A percentile compares a stretch with the other conserved stretches of the same genome.
phyloP scores from a whole-genome alignment of 2,329 filamentous ascomycete genomes.

The Trichoderma sp. region DNA sequence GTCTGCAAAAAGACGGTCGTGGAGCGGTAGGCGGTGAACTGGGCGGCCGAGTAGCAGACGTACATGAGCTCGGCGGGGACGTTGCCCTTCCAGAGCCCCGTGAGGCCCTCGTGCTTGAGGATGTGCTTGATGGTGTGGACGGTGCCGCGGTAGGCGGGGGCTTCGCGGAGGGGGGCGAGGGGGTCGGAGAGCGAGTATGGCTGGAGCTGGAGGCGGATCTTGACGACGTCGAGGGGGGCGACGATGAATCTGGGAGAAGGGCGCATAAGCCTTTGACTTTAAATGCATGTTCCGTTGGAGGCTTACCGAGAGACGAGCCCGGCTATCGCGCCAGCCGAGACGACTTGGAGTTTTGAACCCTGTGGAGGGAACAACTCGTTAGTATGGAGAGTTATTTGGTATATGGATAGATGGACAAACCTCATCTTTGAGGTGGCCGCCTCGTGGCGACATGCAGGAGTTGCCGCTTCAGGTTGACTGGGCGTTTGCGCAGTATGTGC shows the following conservation, averaged over 20 bases:
- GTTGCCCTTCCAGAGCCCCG: conserved; percentile 95
- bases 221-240: conserved; percentile 94
- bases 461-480: conserved; percentile 10
- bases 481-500: background rate
- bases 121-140: conserved; percentile 76
- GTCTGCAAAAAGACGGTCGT: conserved; percentile 67
- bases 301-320: conserved; percentile 82
- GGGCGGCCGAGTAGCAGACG: conserved; percentile 82
- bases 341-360: conserved; percentile 59
- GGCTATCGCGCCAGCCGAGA: conserved; percentile 62
- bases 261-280: background rate
- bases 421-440: conserved; percentile 60
- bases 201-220: conserved; percentile 95
- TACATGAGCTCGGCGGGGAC: conserved; percentile 94
- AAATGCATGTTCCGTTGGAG: background rate
- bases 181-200: conserved; percentile 80
- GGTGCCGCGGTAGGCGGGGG: conserved; percentile 70
- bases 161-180: conserved; percentile 56
- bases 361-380: conserved; percentile 29
- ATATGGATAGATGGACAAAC: conserved; percentile 36
- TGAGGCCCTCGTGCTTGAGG: conserved; percentile 76
- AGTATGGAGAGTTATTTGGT: background rate
- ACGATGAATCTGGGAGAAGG: conserved; percentile 71
- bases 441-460: conserved; percentile 42
- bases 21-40: conserved; percentile 87